Base-by-base conservation (phyloP, 306 rosid species). In the Gynostemma pentaphyllum region DNA sequence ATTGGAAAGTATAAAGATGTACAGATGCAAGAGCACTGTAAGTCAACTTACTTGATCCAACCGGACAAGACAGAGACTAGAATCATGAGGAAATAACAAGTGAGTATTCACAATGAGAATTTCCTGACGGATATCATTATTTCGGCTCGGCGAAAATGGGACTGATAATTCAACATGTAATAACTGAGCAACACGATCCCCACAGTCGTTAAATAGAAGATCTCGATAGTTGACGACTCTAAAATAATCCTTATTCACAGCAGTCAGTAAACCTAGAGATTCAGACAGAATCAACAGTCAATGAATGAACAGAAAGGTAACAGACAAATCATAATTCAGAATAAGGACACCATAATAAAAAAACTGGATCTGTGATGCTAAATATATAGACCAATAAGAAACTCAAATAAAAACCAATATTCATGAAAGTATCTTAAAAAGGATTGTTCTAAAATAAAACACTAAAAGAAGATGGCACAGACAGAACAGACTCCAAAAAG, bases 131-230 rank as follows among this genome's bases (percentile, higher is more conserved):
- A 72, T 14, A 45, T 67, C 67, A 12, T 71, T 77, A 34, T 68
- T 84, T 53, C 55, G 83, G 64, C 69, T 68, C 70, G 68, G 87
- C 15, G 39, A 41, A 41, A 68, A 21, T 2, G 96, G 87, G 61
- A 67, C 16, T 51, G 68, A 68, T 37, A 86, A 82, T 66, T 75
- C 79, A 78, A 92, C 88, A 63, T 92, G 99, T 70, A 92, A 57
- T 69, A 92, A 76, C 75, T 92, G 96, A 64, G 99, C 99, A 76
- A 92, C 99, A 10, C 96, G 99, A 39, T 92, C 99, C 21, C 99
- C 96, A 10, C 70, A 76, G 64, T 82, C 95, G 9, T 88, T 82
- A 29, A 92, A 81, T 62, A 73, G 85, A 77, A 92, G 68, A 74
- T 92, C 95, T 14, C 68, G 69, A 36, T 86, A 79, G 48, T 86